phyloP scores from a whole-genome alignment of 2,329 filamentous ascomycete species.

The Nakataea oryzae region DNA sequence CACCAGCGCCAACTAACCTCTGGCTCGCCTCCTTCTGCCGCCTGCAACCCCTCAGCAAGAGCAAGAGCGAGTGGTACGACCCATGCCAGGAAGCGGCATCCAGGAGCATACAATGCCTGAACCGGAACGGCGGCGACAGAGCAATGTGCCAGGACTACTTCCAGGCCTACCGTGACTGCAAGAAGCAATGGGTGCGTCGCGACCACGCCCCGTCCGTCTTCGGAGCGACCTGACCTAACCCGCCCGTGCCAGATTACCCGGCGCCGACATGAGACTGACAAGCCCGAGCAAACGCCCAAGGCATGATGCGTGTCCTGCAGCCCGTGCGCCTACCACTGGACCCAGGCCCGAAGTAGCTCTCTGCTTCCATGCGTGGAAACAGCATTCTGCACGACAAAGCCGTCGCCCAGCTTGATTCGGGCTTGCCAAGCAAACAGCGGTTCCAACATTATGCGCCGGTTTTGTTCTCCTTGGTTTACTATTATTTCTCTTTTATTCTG shows the following conservation, averaged over 20 bases:
- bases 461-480: too few relatives aligned
- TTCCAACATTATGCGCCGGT: too few relatives aligned
- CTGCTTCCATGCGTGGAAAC: not conserved
- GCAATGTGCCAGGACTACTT: slow-evolving; percentile 94
- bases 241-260: not conserved
- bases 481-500: too few relatives aligned
- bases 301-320: not conserved
- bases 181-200: slow-evolving; percentile 71
- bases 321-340: too few relatives aligned
- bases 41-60: slow-evolving; percentile 52
- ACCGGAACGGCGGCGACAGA: slow-evolving; percentile 77
- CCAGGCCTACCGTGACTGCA: slow-evolving; percentile 89
- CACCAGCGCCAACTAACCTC: not conserved
- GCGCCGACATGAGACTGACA: not conserved
- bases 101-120: slow-evolving; percentile 76
- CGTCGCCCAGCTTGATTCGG: too few relatives aligned
- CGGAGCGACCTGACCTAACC: not conserved
- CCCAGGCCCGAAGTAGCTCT: not conserved
- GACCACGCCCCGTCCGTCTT: not conserved
- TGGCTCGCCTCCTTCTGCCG: slow-evolving; percentile 7
- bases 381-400: not conserved
- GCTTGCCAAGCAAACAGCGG: too few relatives aligned
- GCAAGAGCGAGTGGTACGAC: slow-evolving; percentile 81
- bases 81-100: slow-evolving; percentile 90
- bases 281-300: not conserved